Percentiles rank a stretch among this genome's conserved stretches.
These are phyloP conservation scores for Mortierella sp. DNA, from an alignment of 371 early-diverging fungal species.

Conservation along the genomic window DNA sequence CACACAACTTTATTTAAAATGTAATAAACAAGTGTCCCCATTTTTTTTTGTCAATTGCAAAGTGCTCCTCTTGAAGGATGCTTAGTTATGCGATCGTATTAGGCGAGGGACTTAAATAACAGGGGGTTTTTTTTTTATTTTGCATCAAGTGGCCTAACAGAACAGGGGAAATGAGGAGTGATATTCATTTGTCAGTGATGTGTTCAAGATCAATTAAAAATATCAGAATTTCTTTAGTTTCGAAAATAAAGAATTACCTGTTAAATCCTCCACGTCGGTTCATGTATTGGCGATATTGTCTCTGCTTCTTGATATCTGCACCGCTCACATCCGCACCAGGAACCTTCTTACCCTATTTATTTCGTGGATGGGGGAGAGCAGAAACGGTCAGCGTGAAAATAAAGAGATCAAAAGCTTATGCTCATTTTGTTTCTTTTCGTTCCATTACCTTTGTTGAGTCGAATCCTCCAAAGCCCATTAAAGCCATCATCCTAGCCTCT, in stretches of 20 bases:
- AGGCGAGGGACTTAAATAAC: too few species aligned
- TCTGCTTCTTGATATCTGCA: slow-evolving; percentile 78
- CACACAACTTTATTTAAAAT: slow-evolving; percentile 6
- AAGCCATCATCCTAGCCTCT: slow-evolving; percentile 73
- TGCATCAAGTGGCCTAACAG: slow-evolving; percentile 19
- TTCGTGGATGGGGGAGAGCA: too few species aligned
- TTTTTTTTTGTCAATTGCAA: not conserved
- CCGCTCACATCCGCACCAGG: slow-evolving; percentile 76
- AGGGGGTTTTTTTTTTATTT: slow-evolving; percentile 8
- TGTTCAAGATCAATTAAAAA: too few species aligned
- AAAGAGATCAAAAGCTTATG: too few species aligned
- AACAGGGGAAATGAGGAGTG: not conserved
- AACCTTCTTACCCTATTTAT: slow-evolving; percentile 70
- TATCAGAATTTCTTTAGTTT: not conserved
- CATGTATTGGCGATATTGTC: slow-evolving; percentile 96
- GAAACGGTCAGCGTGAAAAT: too few species aligned
- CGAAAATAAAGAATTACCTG: slow-evolving; percentile 34
- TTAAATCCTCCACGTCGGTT: slow-evolving; percentile 96
- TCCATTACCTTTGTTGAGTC: slow-evolving; percentile 85
- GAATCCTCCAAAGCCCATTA: slow-evolving; percentile 93
- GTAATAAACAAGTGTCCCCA: not conserved
- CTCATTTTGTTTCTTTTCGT: too few species aligned
- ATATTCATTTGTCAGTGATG: not conserved
- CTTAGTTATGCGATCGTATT: too few species aligned
- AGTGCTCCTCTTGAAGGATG: too few species aligned